A percentile compares a stretch with the other conserved stretches of the same genome.
Conservation (phyloP, 164 flowering plant species). For the Vitis amurensis region DNA sequence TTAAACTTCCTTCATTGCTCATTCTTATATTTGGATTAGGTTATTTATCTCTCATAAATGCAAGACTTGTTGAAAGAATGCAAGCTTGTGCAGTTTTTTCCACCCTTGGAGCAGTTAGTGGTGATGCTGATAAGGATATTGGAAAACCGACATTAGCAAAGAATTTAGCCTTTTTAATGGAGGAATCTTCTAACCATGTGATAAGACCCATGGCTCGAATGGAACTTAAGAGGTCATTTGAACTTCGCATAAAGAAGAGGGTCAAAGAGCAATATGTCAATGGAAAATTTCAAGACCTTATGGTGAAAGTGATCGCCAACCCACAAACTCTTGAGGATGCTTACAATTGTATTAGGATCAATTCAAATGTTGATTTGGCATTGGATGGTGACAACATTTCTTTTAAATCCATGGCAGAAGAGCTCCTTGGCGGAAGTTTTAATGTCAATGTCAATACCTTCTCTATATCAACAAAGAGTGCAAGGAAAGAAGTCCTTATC, state of each 20-base stretch:
- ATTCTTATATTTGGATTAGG: background rate
- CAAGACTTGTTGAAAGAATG: conserved; percentile 8
- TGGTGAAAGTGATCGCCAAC: conserved; percentile 71
- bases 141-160: conserved; percentile 46
- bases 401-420: conserved; percentile 62
- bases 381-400: conserved; percentile 31
- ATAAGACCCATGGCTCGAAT: conserved; percentile 40
- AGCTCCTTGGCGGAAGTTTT: conserved; percentile 55
- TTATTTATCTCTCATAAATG: conserved; percentile 14
- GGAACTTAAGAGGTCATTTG: conserved; percentile 65
- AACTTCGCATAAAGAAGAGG: conserved; percentile 75
- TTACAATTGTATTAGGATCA: conserved; percentile 59
- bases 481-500: conserved; percentile 54
- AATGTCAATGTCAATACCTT: conserved; percentile 61
- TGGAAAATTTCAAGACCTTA: conserved; percentile 70
- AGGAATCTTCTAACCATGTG: conserved; percentile 45
- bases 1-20: too few relatives aligned
- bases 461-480: conserved; percentile 50
- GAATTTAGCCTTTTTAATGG: conserved; percentile 67
- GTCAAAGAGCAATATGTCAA: conserved; percentile 67
- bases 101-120: conserved; percentile 10
- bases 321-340: conserved; percentile 76
- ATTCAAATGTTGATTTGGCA: conserved; percentile 57
- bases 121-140: conserved; percentile 10
- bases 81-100: conserved; percentile 20